Conservation (phyloP, 805 yeast genomes). For the Suhomyces canberraensis region DNA sequence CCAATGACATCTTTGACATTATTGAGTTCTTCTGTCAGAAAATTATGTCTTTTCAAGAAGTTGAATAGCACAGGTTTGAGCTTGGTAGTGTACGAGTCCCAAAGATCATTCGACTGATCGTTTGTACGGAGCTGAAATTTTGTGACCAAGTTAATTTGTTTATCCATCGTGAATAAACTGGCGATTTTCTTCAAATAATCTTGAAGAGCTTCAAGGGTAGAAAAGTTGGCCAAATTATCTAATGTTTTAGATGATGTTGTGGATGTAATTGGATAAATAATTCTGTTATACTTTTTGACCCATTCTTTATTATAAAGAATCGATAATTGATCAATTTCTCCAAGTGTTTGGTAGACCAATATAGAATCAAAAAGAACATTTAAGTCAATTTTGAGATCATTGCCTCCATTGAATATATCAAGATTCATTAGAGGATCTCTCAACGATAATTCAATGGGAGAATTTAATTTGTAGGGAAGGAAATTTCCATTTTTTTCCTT, state of each 20-base stretch:
- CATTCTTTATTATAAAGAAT: slow-evolving; percentile 69
- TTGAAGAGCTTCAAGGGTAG: slow-evolving; percentile 39
- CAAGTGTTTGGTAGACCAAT: slow-evolving; percentile 73
- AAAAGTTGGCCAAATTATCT: slow-evolving; percentile 29
- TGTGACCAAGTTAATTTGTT: slow-evolving; percentile 60
- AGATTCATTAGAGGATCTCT: slow-evolving; percentile 53
- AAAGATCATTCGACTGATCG: slow-evolving; percentile 64
- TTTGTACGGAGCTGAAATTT: slow-evolving; percentile 60
- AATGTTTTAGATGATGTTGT: slow-evolving; percentile 9
- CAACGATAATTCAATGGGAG: slow-evolving; percentile 79
- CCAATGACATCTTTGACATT: slow-evolving; percentile 65
- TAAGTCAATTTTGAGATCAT: slow-evolving; percentile 46
- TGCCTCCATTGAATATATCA: slow-evolving; percentile 45
- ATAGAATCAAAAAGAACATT: slow-evolving; percentile 80
- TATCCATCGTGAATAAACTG: slow-evolving; percentile 78
- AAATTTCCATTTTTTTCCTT: slow-evolving; percentile 43
- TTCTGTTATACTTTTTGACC: slow-evolving; percentile 62
- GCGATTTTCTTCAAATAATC: slow-evolving; percentile 58
- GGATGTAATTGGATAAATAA: slow-evolving; percentile 60
- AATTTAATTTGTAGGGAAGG: slow-evolving; percentile 65
- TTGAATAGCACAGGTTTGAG: slow-evolving; percentile 56
- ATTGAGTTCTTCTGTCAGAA: slow-evolving; percentile 38
- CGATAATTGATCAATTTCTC: slow-evolving; percentile 58
- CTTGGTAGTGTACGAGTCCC: slow-evolving; percentile 65
- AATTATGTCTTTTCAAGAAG: slow-evolving; percentile 40